Conservation (phyloP, 2,329 filamentous ascomycete genomes). For the Monilinia fructicola region DNA sequence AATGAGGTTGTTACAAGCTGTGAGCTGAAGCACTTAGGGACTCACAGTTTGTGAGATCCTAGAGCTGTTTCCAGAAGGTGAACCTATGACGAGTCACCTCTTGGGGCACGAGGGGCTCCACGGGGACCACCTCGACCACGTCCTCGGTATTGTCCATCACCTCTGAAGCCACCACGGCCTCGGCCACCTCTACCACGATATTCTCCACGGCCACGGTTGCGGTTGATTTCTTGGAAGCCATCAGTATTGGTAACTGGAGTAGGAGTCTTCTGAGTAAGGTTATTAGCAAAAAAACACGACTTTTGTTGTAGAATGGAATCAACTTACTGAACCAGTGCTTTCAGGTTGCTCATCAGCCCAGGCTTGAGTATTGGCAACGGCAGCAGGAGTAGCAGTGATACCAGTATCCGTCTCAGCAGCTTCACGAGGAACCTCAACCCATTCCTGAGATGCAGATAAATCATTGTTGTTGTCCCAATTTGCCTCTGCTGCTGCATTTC, state of each 20-base stretch:
- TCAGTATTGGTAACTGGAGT: constrained; percentile 52
- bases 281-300: background rate
- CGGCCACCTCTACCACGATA: constrained; percentile 45
- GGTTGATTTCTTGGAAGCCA: constrained; percentile 71
- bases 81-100: constrained; percentile 22
- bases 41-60: constrained; percentile 7
- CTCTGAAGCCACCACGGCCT: constrained; percentile 45
- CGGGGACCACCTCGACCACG: constrained; percentile 33
- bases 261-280: constrained; percentile 40
- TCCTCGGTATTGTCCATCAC: constrained; percentile 43
- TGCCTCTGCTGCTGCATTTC: constrained; percentile 61
- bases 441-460: constrained; percentile 41
- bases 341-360: constrained; percentile 82
- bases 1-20: constrained; percentile 22
- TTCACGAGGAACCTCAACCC: constrained; percentile 67
- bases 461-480: constrained; percentile 58
- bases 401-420: constrained; percentile 72
- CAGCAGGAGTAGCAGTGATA: constrained; percentile 54
- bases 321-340: constrained; percentile 46
- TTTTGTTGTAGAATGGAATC: constrained; percentile 27
- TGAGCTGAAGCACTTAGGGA: constrained; percentile 1
- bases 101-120: constrained; percentile 32
- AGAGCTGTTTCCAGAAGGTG: constrained; percentile 1
- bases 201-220: constrained; percentile 51
- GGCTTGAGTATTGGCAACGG: constrained; percentile 61